A percentile compares a stretch with the other conserved stretches of the same genome.
These are phyloP conservation scores for Botrytis aclada DNA, from an alignment of 2,329 filamentous ascomycete genomes.

Conservation along the genomic window DNA sequence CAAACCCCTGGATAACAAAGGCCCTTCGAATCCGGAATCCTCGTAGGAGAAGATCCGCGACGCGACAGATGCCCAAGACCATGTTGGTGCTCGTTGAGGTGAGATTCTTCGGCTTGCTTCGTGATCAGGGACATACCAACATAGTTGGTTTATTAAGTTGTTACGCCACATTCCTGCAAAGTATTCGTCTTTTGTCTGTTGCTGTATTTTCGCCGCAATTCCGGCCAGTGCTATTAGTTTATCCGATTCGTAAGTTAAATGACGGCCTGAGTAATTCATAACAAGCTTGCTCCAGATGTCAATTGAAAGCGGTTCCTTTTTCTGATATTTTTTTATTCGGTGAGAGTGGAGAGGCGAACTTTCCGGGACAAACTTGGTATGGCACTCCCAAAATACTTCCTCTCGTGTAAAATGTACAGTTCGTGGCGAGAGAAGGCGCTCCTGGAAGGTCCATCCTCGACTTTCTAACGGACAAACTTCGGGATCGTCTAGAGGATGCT, in stretches of 20 bases:
- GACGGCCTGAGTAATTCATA: not conserved
- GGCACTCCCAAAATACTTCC: not conserved
- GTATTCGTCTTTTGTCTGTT: not conserved
- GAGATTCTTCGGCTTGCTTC: accelerated
- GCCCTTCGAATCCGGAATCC: no score
- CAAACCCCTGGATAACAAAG: no score
- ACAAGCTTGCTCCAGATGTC: not conserved
- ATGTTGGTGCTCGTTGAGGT: not conserved
- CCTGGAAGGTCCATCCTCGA: not conserved
- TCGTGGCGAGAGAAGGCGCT: not conserved
- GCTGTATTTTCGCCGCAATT: not conserved
- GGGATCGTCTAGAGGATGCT: accelerated
- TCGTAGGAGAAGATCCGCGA: no score
- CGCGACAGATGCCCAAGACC: not conserved
- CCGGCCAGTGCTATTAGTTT: not conserved
- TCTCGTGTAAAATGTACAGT: not conserved
- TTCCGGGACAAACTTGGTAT: not conserved
- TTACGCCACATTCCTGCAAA: not conserved
- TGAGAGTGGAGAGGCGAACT: not conserved
- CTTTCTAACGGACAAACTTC: not conserved
- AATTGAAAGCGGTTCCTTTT: not conserved
- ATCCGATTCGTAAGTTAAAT: not conserved
- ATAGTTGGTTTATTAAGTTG: not conserved
- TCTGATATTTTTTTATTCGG: accelerated
- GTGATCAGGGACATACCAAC: accelerated